Evolutionary conservation across 179 eudicot genomes (phyloP).

Genomic region (Pouteria campechiana): DNA sequence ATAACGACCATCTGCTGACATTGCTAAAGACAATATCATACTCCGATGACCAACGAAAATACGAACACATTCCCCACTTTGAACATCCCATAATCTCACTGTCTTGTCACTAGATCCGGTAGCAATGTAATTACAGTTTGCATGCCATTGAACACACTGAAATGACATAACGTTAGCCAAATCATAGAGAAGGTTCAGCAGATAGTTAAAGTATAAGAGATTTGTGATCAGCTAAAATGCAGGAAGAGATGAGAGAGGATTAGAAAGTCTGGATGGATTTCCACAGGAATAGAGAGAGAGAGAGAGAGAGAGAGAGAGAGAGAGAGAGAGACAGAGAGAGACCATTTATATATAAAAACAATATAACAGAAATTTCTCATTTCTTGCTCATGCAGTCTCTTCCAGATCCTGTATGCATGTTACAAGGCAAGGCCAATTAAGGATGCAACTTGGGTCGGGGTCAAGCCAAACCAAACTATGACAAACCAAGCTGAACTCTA

Average conservation of each 20-base stretch:
- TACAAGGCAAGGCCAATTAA: too few species aligned
- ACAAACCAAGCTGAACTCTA: too few species aligned
- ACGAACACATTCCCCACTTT: slow-evolving; percentile 85
- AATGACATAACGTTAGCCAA: background rate
- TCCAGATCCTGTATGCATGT: too few species aligned
- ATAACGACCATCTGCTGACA: slow-evolving; percentile 97
- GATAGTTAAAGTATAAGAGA: too few species aligned
- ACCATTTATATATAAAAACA: background rate
- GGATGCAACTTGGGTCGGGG: too few species aligned
- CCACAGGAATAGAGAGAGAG: background rate
- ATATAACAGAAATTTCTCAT: too few species aligned
- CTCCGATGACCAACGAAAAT: slow-evolving; percentile 94
- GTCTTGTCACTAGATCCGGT: slow-evolving; percentile 99
- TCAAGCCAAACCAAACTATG: too few species aligned
- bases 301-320: background rate
- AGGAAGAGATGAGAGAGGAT: too few species aligned
- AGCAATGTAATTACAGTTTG: slow-evolving; percentile 90
- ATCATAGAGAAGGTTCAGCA: slow-evolving; percentile 1
- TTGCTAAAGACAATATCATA: slow-evolving; percentile 72
- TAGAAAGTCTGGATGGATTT: background rate
- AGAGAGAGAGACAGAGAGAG: background rate
- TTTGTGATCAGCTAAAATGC: too few species aligned
- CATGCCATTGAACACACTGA: slow-evolving; percentile 97
- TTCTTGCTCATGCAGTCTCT: too few species aligned
- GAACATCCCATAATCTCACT: slow-evolving; percentile 94